phyloP scores from a whole-genome alignment of 352 stramenopile genomes.

The Elongisporangium undulatum region DNA sequence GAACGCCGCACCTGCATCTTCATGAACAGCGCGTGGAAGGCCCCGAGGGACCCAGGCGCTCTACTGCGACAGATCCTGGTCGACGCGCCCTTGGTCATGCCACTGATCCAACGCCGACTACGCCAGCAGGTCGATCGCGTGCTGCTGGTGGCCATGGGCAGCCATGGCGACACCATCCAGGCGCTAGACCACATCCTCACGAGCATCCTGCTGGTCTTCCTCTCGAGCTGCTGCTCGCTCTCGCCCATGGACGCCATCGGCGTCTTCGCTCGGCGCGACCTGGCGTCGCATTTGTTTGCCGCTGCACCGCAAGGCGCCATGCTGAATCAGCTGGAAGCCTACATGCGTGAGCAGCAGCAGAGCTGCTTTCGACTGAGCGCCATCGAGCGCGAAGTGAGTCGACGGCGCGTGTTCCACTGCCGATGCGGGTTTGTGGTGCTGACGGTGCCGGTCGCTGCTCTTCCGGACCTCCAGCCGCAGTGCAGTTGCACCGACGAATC shows the following conservation, averaged over 20 bases:
- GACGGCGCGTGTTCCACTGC: slow-evolving; percentile 26
- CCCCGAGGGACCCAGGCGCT: neutral
- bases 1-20: slow-evolving; percentile 26
- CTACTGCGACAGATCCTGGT: slow-evolving; percentile 37
- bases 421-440: slow-evolving; percentile 41
- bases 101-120: slow-evolving; percentile 40
- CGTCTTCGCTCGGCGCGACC: slow-evolving; percentile 22
- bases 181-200: slow-evolving; percentile 21
- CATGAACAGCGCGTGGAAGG: slow-evolving; percentile 13
- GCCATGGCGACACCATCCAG: slow-evolving; percentile 10
- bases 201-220: slow-evolving; percentile 44
- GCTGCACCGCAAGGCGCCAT: slow-evolving; percentile 17
- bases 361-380: neutral
- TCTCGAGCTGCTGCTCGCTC: slow-evolving; percentile 21
- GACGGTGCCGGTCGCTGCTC: slow-evolving; percentile 7
- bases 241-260: slow-evolving; percentile 21
- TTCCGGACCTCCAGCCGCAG: slow-evolving; percentile 14
- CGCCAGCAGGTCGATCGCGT: slow-evolving; percentile 33
- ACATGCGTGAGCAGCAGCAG: slow-evolving; percentile 5
- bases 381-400: slow-evolving; percentile 9
- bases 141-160: slow-evolving; percentile 28
- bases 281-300: slow-evolving; percentile 21
- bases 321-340: slow-evolving; percentile 23
- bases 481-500: slow-evolving; percentile 12
- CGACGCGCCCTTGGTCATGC: slow-evolving; percentile 28